Evolutionary conservation across 768 basidiomycete genomes (phyloP), one percentile per base, ranked within the genome.

Genomic region (Russula earlei): DNA sequence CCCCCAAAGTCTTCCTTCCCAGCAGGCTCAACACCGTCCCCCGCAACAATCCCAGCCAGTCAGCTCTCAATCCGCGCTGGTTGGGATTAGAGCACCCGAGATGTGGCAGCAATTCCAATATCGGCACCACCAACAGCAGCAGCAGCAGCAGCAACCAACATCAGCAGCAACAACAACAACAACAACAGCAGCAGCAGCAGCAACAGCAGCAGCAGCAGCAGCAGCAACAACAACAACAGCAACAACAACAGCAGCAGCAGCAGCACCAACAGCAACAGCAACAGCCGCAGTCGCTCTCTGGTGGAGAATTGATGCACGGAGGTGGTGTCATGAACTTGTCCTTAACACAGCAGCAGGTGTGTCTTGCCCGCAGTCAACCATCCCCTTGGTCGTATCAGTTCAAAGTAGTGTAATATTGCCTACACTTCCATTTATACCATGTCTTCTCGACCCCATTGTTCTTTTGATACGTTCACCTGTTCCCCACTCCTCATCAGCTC

Each of bases 21-120:
- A 62, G 31, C 62, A 62, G 49, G 52, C 51, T 19, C 61, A 60
- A 33, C 54, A 52, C 34, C 61, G 51, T 41, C 34, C 47, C 14
- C 54, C 54, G 9, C 52, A 51, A 20, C 60, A 62, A 11, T 49
- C 42, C 22, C 52, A 56, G 42, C 49, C 40, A 25, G 46, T 62
- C 22, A 52, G 52, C 34, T 19, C 59, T 34, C 61, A 62, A 37
- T 19, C 59, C 12, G 25, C 51, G 11, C 46, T 62, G 20, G 60
- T 45, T 43, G 62, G 59, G 24, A 54, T 61, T 34, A 56, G 43
- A 37, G 51, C 34, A 33, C 49, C 60, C 15, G 62, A 62, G 47
- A 22, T 22, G 52, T 62, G 59, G 59, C 59, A 56, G 36, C 51
- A 52, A 31, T 29, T 49, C n/a, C 33, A 46, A 15, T 42, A 20